phyloP scores from a whole-genome alignment of 2,329 filamentous ascomycete genomes.

The Fusarium sp. region DNA sequence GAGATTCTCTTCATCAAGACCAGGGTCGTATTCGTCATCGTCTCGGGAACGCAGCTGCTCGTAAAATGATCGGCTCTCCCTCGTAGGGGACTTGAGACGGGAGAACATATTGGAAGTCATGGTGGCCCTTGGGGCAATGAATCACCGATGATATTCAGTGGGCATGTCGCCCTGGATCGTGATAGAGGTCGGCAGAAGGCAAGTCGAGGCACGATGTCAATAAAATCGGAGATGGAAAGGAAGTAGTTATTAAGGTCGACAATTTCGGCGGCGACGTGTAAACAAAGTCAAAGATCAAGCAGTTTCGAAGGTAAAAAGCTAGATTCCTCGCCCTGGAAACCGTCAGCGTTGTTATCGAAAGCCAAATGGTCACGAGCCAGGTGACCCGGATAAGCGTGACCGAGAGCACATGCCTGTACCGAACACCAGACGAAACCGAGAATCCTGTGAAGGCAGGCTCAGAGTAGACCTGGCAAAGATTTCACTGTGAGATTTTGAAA shows the following conservation, averaged over 20 bases:
- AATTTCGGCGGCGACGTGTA: neutral
- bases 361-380: conserved; percentile 34
- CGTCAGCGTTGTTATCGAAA: conserved; percentile 11
- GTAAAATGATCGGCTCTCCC: conserved; percentile 56
- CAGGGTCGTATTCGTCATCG: conserved; percentile 51
- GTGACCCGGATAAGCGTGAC: conserved; percentile 41
- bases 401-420: conserved; percentile 32
- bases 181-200: neutral
- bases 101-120: conserved; percentile 61
- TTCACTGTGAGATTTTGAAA: neutral
- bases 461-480: neutral
- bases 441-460: neutral
- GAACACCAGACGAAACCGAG: neutral
- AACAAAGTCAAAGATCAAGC: neutral
- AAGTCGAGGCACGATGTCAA: neutral
- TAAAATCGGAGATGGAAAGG: neutral
- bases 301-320: neutral
- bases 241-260: neutral
- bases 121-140: conserved; percentile 8
- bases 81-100: conserved; percentile 47
- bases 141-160: conserved; percentile 15
- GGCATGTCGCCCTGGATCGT: conserved; percentile 31
- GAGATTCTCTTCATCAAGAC: conserved; percentile 63
- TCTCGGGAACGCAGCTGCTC: conserved; percentile 56
- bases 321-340: neutral